These are phyloP conservation scores for Lagenaria siceraria DNA, from an alignment of 306 rosid genomes.

Conservation along the genomic window DNA sequence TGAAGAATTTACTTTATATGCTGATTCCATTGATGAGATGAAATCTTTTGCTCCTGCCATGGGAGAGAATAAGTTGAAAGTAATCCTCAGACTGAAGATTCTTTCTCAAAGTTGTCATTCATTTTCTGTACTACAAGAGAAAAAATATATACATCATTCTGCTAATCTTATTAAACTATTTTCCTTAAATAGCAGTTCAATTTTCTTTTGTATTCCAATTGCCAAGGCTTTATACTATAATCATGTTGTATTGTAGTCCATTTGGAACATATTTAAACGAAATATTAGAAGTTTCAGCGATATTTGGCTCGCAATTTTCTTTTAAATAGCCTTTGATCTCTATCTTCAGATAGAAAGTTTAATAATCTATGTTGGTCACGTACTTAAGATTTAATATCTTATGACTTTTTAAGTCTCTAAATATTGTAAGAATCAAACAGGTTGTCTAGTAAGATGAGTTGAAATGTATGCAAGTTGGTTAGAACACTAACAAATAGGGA, in stretches of 20 bases:
- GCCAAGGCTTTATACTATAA: neutral
- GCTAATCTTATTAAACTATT: neutral
- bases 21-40: neutral
- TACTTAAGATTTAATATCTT: too few species aligned
- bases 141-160: neutral
- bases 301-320: neutral
- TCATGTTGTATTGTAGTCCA: neutral
- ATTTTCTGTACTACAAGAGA: neutral
- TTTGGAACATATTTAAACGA: neutral
- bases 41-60: neutral
- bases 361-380: too few species aligned
- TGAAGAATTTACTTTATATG: neutral
- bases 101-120: neutral
- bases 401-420: too few species aligned
- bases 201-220: neutral
- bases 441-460: too few species aligned
- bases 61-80: conserved; percentile 2
- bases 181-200: neutral
- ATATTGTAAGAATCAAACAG: too few species aligned
- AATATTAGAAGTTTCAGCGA: neutral
- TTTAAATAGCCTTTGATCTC: neutral
- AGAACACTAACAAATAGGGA: too few species aligned
- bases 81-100: neutral
- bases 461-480: too few species aligned
- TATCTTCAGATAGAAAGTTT: too few species aligned